Base-by-base conservation (phyloP, 2,329 filamentous ascomycete genomes). In the Cordyceps cateniannulata region DNA sequence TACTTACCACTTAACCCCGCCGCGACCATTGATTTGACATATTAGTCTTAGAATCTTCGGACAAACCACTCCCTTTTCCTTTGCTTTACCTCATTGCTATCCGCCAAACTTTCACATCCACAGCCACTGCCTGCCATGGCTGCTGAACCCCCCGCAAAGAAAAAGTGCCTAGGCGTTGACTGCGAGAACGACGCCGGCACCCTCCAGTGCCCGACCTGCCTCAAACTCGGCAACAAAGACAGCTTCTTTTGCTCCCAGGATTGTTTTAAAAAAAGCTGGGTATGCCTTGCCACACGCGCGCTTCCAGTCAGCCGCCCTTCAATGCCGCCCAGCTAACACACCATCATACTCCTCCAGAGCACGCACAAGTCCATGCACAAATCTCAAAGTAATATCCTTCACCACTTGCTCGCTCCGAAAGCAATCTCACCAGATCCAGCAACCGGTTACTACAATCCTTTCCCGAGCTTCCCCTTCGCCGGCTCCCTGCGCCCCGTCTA, bases 181-280 rank as follows among this genome's bases (percentile, higher is more conserved):
- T 99, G 95, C 80, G 81, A 84, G 45, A 96, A 97, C 65, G 88
- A 93, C 65, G 93, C 93, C 61, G 88, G 91, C 63, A 81, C 87
- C 59, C 79, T 99, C 51, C 93, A 98, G 75, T 99, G 95, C 75
- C 95, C 95, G 59, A 98, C 91, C 54, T 99, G 95, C 73, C 82
- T 97, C 70, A 97, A 96, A 77, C 79, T 93, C 49, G 90, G 89
- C 59, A 88, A 87, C 69, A 86, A 93, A 72, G 91, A 95, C 70
- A 96, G 91, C 78, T 97, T 87, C 77, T 99, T 98, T 79, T 99
- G 95, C 80, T 92, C 92, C 29, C 95, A 99, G 75, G 95, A 98
- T 69, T 99, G 95, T 81, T 99, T 99, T 79, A 98, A 97, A 82
- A 88, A 87, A 75, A 99, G 92, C 80, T 99, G 95, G 95, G 95